These are phyloP conservation scores for Ophidiomyces ophidiicola DNA, from an alignment of 2,329 filamentous ascomycete species.

Conservation along the genomic window DNA sequence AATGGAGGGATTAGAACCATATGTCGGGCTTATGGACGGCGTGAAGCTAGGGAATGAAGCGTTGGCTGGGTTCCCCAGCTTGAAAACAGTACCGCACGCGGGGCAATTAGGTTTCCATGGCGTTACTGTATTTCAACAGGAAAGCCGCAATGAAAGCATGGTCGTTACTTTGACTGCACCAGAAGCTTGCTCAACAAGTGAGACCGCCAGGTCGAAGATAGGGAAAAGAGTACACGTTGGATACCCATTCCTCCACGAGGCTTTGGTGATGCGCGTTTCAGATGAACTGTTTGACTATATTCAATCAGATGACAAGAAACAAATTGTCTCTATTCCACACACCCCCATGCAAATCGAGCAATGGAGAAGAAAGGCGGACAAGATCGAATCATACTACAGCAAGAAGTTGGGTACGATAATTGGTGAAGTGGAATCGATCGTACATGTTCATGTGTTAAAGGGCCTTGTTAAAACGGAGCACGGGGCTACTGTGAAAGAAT, in stretches of 20 bases:
- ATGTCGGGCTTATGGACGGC: conserved; percentile 70
- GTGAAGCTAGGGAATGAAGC: conserved; percentile 70
- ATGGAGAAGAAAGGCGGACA: conserved; percentile 71
- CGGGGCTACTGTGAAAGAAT: conserved; percentile 85
- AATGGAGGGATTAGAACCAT: conserved; percentile 77
- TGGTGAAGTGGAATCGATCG: conserved; percentile 72
- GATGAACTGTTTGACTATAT: conserved; percentile 89
- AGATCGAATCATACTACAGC: conserved; percentile 77
- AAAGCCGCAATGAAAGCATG: conserved; percentile 94
- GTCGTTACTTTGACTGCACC: conserved; percentile 71
- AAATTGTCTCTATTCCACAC: conserved; percentile 59
- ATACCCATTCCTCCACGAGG: conserved; percentile 91
- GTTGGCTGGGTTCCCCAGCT: conserved; percentile 84
- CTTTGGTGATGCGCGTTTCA: conserved; percentile 74
- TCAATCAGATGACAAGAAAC: conserved; percentile 51
- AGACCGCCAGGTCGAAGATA: conserved; percentile 64
- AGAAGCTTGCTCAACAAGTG: conserved; percentile 56
- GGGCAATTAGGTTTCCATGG: conserved; percentile 76
- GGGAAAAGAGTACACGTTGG: conserved; percentile 81
- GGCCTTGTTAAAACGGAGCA: conserved; percentile 82
- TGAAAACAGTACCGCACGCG: conserved; percentile 74
- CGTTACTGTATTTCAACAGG: conserved; percentile 88
- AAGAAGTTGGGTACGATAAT: conserved; percentile 82
- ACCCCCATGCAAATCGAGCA: conserved; percentile 63
- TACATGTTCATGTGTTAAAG: conserved; percentile 88